Conservation (phyloP, 306 rosid species). For the Leucaena leucocephala region DNA sequence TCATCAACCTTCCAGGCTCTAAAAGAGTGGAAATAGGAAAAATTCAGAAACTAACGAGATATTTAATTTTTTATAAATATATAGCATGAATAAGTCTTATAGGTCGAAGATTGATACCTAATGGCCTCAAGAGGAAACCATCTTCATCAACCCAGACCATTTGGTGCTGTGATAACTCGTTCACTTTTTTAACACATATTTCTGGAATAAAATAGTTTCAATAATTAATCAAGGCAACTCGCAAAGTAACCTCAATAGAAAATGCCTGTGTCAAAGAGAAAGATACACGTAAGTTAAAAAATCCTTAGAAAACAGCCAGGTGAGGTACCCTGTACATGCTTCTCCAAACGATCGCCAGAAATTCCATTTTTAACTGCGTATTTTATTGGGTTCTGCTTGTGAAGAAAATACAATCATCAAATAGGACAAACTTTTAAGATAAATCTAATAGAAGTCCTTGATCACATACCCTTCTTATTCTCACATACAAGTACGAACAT, state of each 20-base stretch:
- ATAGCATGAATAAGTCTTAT: slow-evolving; percentile 18
- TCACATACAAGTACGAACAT: slow-evolving; percentile 79
- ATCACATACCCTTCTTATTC: slow-evolving; percentile 82
- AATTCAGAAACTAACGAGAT: slow-evolving; percentile 32
- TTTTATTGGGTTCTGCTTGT: slow-evolving; percentile 70
- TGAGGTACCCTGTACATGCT: slow-evolving; percentile 77
- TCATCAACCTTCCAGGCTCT: slow-evolving; percentile 98
- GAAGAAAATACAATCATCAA: slow-evolving; percentile 23
- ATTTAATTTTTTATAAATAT: slow-evolving; percentile 24
- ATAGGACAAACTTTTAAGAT: slow-evolving; percentile 28
- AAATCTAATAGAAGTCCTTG: slow-evolving; percentile 20
- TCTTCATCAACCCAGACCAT: slow-evolving; percentile 95
- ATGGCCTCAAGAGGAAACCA: slow-evolving; percentile 89
- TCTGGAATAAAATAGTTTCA: slow-evolving; percentile 52
- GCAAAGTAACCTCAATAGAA: background rate
- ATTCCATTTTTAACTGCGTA: slow-evolving; percentile 69
- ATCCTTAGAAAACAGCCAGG: slow-evolving; percentile 14
- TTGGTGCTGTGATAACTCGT: slow-evolving; percentile 76
- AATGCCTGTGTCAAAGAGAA: background rate
- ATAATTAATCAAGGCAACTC: slow-evolving; percentile 26
- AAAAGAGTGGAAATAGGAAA: slow-evolving; percentile 28
- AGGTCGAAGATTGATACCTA: slow-evolving; percentile 56
- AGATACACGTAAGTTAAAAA: slow-evolving; percentile 22
- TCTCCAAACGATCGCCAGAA: slow-evolving; percentile 62
- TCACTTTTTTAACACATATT: slow-evolving; percentile 77